Percentiles rank a stretch among this genome's conserved stretches.
phyloP scores from a whole-genome alignment of 176 grass and related monocot genomes.

The Carex parvula region DNA sequence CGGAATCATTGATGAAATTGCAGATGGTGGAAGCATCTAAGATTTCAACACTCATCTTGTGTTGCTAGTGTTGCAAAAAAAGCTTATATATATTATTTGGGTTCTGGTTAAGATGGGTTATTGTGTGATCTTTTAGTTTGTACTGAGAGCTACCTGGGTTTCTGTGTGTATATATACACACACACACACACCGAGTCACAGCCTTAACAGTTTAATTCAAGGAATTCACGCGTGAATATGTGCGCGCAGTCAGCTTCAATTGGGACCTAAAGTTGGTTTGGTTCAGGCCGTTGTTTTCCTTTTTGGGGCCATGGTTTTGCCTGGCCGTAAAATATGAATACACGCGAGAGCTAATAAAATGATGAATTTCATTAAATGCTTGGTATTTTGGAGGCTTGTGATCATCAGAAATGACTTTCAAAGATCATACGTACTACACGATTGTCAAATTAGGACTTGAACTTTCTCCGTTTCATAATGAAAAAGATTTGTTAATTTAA shows the following conservation, averaged over 20 bases:
- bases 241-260: background rate
- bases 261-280: background rate
- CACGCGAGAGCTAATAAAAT: background rate
- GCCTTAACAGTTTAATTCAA: background rate
- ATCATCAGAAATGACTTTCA: too few relatives aligned
- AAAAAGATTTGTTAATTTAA: too few relatives aligned
- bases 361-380: too few relatives aligned
- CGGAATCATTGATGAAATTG: conserved; percentile 25
- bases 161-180: background rate
- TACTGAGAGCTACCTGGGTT: too few relatives aligned
- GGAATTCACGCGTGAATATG: background rate
- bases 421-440: too few relatives aligned
- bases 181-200: background rate
- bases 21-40: conserved; percentile 27
- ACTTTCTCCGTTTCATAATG: too few relatives aligned
- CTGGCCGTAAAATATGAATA: background rate
- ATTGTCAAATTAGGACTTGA: too few relatives aligned
- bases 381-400: too few relatives aligned
- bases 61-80: background rate
- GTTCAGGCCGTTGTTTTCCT: background rate
- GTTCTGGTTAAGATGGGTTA: background rate
- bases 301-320: background rate
- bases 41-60: conserved; percentile 34
- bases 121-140: background rate
- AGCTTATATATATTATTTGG: background rate